Conservation (phyloP, 768 basidiomycete species). For the Gloeopeniophorella convolvens region DNA sequence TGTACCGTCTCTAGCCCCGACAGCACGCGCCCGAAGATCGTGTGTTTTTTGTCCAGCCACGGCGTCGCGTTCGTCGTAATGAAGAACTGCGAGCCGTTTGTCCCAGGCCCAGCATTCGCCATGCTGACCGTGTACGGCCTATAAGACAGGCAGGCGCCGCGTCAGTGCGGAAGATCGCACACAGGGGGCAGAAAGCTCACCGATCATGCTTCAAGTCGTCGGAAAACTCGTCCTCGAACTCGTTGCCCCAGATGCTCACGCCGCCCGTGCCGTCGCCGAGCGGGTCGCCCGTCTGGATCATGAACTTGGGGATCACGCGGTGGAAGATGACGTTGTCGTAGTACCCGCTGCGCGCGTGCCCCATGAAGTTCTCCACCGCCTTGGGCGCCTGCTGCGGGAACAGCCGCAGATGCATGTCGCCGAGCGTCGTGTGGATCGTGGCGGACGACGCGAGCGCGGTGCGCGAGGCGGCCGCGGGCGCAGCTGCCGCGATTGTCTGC, state of each 20-base stretch:
- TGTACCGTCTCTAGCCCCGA: constrained; percentile 88
- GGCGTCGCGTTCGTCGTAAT: constrained; percentile 93
- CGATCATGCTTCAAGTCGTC: constrained; percentile 88
- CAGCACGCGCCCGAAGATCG: constrained; percentile 86
- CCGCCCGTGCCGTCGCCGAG: constrained; percentile 94
- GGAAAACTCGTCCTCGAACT: constrained; percentile 92
- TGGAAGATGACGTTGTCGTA: constrained; percentile 95
- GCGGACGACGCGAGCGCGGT: constrained; percentile 72
- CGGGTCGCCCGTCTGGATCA: constrained; percentile 96
- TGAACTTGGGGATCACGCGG: constrained; percentile 96
- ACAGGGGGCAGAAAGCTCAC: constrained; percentile 34
- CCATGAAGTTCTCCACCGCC: constrained; percentile 97
- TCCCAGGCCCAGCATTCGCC: constrained; percentile 86
- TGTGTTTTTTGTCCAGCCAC: constrained; percentile 89
- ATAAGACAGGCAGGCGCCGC: constrained; percentile 3
- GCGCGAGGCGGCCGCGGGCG: constrained; percentile 42
- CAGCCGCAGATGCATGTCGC: constrained; percentile 84
- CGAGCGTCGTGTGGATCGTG: constrained; percentile 91
- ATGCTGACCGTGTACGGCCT: constrained; percentile 95
- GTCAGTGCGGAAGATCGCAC: not conserved
- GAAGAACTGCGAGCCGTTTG: constrained; percentile 98
- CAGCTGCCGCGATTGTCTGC: constrained; percentile 72
- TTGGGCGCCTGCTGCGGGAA: constrained; percentile 93
- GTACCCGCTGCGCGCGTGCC: constrained; percentile 81
- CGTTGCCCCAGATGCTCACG: constrained; percentile 80